Evolutionary conservation across 345 rosid species (phyloP), one percentile per base, ranked within the genome.

Genomic region (Brassica cretica): DNA sequence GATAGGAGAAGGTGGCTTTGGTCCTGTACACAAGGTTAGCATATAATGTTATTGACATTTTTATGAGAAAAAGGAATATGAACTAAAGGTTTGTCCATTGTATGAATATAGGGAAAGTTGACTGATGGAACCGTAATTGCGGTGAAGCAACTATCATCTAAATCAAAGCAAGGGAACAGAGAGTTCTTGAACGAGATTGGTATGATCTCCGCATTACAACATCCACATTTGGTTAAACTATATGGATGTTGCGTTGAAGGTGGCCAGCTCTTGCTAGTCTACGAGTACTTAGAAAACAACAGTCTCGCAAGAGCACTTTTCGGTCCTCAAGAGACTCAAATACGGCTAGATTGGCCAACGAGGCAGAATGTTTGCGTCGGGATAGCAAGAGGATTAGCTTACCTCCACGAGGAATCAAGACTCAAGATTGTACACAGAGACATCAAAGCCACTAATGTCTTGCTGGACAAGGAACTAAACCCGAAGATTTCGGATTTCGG

Each of bases 1-100:
- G 78, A 82, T 89, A 7, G 90, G 90, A 30, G 89, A 89, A 81
- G 93, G 93, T 44, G 89, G 93, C 19, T 89, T 89, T 5, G 93
- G 93, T 70, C 86, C 90, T 49, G 93, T 87, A 16, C 85, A 84
- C 79, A 89, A 86, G 93, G 90, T 89, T 14, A 61, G 75, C 62
- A 68, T 63, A 68, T 59, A 73, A 41, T 51, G 18, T 32, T 0
- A 25, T 53, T 66, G 25, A 24, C 39, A 51, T 24, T 58, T 12
- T 15, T 37, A 67, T 11, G 64, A 59, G 74, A 67, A 14, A 21
- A 7, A 53, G 21, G 12, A 35, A 18, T 16, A 64, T 56, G 16
- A 44, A 53, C 0, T 41, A 68, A 49, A 55, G 66, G 15, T 11
- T 11, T 78, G n/a, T 25, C 16, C n/a, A 68, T 39, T 68, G 49